Evolutionary conservation across 257 asterid genomes (phyloP).

Genomic region (Solanum habrochaites): DNA sequence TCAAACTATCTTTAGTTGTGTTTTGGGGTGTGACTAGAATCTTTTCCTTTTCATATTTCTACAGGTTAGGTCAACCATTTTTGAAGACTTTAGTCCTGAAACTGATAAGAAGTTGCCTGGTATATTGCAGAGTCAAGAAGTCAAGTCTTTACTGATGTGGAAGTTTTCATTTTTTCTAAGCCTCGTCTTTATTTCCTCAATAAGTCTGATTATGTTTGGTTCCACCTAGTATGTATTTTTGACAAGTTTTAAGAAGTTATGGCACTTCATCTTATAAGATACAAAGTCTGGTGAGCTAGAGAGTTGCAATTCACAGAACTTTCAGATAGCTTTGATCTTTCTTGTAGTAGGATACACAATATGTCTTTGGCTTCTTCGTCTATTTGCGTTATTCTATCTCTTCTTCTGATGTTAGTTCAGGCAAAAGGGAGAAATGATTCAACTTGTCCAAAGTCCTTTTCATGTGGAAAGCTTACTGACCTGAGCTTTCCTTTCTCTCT

Average conservation of each 20-base stretch:
- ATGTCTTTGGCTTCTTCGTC: neutral
- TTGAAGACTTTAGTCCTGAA: neutral
- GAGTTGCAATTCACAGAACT: neutral
- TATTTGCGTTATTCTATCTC: neutral
- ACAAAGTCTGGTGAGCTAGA: neutral
- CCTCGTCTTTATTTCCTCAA: neutral
- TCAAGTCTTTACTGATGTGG: neutral
- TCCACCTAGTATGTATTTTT: neutral
- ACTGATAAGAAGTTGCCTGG: neutral
- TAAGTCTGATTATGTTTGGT: neutral
- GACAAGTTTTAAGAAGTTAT: neutral
- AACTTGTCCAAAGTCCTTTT: neutral
- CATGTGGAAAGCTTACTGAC: neutral
- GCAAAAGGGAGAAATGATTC: neutral
- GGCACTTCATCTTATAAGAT: neutral
- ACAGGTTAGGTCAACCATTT: neutral
- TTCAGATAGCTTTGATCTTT: neutral
- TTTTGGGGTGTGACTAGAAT: neutral
- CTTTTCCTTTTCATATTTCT: neutral
- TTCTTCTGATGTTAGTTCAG: neutral
- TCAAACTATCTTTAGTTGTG: neutral
- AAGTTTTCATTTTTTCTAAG: neutral
- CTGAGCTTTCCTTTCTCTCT: neutral
- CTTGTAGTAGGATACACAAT: neutral
- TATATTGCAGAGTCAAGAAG: neutral